These are phyloP conservation scores for Didymosphaeria variabile DNA, from an alignment of 2,329 filamentous ascomycete genomes.

Conservation along the genomic window DNA sequence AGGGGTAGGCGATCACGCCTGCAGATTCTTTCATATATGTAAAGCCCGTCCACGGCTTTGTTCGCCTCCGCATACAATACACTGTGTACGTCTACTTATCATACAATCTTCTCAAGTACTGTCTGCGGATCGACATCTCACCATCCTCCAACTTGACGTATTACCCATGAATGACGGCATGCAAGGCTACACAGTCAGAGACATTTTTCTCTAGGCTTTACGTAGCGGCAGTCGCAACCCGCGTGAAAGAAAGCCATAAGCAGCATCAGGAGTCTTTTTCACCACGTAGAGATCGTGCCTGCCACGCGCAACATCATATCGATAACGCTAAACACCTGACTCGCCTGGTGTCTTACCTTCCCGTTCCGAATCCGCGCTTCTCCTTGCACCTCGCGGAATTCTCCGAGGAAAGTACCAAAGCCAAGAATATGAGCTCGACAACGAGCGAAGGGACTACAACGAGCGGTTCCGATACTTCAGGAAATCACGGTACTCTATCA, in stretches of 20 bases:
- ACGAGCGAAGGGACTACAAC: background rate
- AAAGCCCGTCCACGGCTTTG: background rate
- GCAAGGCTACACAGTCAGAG: background rate
- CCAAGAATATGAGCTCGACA: background rate
- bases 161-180: background rate
- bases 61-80: background rate
- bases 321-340: background rate
- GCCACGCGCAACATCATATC: too few species aligned
- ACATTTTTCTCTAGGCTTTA: background rate
- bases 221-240: background rate
- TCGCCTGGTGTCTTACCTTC: background rate
- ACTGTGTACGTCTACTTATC: background rate
- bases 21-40: background rate
- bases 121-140: background rate
- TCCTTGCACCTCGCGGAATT: background rate
- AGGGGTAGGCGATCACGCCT: background rate
- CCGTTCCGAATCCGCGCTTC: background rate
- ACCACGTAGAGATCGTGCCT: background rate
- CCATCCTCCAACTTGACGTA: background rate
- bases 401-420: background rate
- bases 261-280: background rate
- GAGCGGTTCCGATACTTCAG: background rate
- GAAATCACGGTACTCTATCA: background rate
- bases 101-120: background rate
- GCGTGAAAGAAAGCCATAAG: background rate